Evolutionary conservation across 2,329 filamentous ascomycete genomes (phyloP), one percentile per base, ranked within the genome.

Genomic region (Venturia carpophila): DNA sequence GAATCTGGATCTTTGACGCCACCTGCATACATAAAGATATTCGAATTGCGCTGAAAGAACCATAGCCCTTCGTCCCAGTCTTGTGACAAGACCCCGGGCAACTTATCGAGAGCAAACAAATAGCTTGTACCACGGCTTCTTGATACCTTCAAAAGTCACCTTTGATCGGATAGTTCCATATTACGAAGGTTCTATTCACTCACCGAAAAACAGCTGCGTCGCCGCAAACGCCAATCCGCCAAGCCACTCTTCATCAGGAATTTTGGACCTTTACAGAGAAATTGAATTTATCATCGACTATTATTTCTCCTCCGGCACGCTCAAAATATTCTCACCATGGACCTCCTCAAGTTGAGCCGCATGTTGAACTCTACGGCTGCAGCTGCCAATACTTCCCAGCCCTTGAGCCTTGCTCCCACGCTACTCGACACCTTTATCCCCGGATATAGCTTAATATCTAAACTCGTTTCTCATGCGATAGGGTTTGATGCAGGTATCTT

Each of bases 351-450:
- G 42, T 37, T 63, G 27, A 37, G 42, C 41, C 61, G 39, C 6
- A 49, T 63, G 41, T 17, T 63, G 21, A 63, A 63, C 19, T 63
- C 61, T 7, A 47, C 61, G 6, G 61, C 41, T 13, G 61, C 39
- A 3, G 42, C 21, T 49, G 61, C 41, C 27, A 63, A 63, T 41
- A 65, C 72, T 71, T 47, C 61, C 19, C 42, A 63, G 41, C 49
- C 49, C 1, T 41, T 63, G 10, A 75, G 77, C 55, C 71, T 82
- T 11, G 77, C 79, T 0, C 75, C 76, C 24, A 78, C 76, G 19
- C 73, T 82, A 21, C 73, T 83, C n/a, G 80, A 82, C 60, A 73
- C 78, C 1, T 70, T 82, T n/a, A 75, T 82, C 43, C 80, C 80
- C 10, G 80, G 80, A 19, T 82, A 82, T 70, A 75, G 78, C 47